Percentiles rank a stretch among this genome's conserved stretches.
These are phyloP conservation scores for Mangifera indica DNA, from an alignment of 345 rosid species.

Conservation along the genomic window DNA sequence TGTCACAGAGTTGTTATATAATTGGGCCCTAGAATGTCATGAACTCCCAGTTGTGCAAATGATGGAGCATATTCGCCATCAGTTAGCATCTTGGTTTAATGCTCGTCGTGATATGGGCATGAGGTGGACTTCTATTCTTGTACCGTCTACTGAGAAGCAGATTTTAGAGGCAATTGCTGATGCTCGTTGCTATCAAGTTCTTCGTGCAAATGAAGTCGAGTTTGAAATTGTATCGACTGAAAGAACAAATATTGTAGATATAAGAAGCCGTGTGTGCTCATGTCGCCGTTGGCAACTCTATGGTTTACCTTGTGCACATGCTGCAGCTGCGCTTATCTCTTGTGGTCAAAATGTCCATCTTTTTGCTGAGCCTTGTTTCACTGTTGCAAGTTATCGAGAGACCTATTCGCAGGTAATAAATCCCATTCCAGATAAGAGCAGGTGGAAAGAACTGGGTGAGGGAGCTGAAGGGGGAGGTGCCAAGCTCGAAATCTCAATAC, in stretches of 20 bases:
- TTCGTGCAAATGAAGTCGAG: conserved; percentile 94
- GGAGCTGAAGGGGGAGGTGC: conserved; percentile 61
- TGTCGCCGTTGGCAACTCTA: conserved; percentile 96
- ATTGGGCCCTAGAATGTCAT: conserved; percentile 96
- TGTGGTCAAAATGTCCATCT: conserved; percentile 77
- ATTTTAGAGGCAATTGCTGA: conserved; percentile 79
- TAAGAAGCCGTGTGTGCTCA: conserved; percentile 75
- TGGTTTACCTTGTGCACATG: conserved; percentile 95
- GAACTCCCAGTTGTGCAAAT: conserved; percentile 91
- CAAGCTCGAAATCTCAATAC: conserved; percentile 54
- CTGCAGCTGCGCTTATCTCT: conserved; percentile 92
- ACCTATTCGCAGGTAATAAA: conserved; percentile 70
- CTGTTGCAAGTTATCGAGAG: conserved; percentile 68
- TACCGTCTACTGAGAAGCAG: conserved; percentile 88
- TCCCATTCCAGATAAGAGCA: conserved; percentile 63
- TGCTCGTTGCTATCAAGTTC: conserved; percentile 91
- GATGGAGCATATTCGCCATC: conserved; percentile 86
- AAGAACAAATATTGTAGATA: conserved; percentile 93
- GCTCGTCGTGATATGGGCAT: conserved; percentile 67
- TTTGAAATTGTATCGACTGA: conserved; percentile 97
- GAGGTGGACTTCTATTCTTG: conserved; percentile 86
- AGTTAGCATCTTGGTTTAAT: conserved; percentile 59
- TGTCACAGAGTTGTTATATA: conserved; percentile 74
- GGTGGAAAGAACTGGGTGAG: conserved; percentile 65
- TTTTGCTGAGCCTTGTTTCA: conserved; percentile 86